Conservation (phyloP, 1,284 basidiomycete genomes). For the Cutaneotrichosporon cavernicola region DNA sequence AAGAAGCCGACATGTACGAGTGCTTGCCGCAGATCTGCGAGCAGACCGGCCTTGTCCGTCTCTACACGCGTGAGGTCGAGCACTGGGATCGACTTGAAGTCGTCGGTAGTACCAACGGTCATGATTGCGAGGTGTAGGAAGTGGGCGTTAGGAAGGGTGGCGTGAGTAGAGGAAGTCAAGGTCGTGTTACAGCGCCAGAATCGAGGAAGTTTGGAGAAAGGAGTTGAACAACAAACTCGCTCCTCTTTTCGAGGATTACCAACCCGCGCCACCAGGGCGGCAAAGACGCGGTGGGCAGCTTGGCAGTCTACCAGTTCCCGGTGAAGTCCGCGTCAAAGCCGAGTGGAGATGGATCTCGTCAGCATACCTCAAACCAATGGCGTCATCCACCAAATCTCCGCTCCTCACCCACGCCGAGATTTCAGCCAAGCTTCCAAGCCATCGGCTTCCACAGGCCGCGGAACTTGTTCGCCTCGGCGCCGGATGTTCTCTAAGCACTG, state of each 20-base stretch:
- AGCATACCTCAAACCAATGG: background rate
- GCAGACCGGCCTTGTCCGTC: constrained; percentile 16
- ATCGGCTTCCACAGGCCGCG: background rate
- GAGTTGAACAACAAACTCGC: background rate
- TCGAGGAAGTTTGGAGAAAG: background rate
- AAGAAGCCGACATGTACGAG: constrained; percentile 26
- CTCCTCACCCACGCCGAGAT: background rate
- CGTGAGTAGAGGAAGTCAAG: background rate
- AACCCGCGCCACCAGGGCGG: background rate
- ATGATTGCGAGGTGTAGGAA: background rate
- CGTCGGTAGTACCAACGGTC: constrained; percentile 7
- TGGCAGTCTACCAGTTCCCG: background rate
- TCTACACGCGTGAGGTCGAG: constrained; percentile 22
- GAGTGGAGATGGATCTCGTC: background rate
- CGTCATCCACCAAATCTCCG: background rate
- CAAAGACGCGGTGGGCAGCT: background rate
- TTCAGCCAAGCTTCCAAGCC: background rate
- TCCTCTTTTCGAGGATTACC: background rate
- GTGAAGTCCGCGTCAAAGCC: background rate
- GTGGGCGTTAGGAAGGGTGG: background rate
- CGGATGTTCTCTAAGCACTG: background rate
- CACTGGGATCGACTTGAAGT: constrained; percentile 24
- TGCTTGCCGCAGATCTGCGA: constrained; percentile 23
- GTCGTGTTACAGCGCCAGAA: background rate
- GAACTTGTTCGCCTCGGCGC: background rate